phyloP scores from a whole-genome alignment of 2,329 filamentous ascomycete species.

The Beauveria sp. region DNA sequence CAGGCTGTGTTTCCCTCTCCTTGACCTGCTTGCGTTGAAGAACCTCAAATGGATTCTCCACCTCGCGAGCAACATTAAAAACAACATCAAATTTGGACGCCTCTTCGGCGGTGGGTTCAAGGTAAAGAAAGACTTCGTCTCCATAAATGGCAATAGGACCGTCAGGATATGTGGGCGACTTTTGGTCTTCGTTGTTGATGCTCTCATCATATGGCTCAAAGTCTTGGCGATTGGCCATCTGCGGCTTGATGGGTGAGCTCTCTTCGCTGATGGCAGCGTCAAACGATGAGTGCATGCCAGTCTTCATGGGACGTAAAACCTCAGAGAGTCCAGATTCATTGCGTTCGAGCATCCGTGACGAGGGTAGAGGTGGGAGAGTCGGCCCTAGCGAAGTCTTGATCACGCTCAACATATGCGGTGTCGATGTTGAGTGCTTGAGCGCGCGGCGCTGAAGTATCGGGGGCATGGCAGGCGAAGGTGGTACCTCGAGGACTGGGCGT shows the following conservation, averaged over 20 bases:
- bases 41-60: slow-evolving; percentile 62
- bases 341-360: slow-evolving; percentile 52
- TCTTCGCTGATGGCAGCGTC: slow-evolving; percentile 45
- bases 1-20: slow-evolving; percentile 24
- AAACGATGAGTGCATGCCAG: slow-evolving; percentile 27
- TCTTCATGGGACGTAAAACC: slow-evolving; percentile 45
- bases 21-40: slow-evolving; percentile 22
- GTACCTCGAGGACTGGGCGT: slow-evolving; percentile 43
- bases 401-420: slow-evolving; percentile 57
- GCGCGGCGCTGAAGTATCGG: slow-evolving; percentile 55
- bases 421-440: slow-evolving; percentile 60
- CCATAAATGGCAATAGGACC: slow-evolving; percentile 77
- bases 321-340: slow-evolving; percentile 55
- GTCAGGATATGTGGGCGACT: slow-evolving; percentile 74
- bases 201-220: slow-evolving; percentile 54
- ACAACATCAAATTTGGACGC: slow-evolving; percentile 73
- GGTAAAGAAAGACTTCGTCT: slow-evolving; percentile 69
- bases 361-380: slow-evolving; percentile 48
- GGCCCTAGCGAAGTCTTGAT: slow-evolving; percentile 43
- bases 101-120: slow-evolving; percentile 72
- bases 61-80: slow-evolving; percentile 78
- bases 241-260: slow-evolving; percentile 51
- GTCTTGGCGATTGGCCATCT: slow-evolving; percentile 51
- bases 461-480: slow-evolving; percentile 47
- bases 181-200: slow-evolving; percentile 70